Evolutionary conservation across 176 grass and related monocot genomes (phyloP).

Genomic region (Aegilops longissima): DNA sequence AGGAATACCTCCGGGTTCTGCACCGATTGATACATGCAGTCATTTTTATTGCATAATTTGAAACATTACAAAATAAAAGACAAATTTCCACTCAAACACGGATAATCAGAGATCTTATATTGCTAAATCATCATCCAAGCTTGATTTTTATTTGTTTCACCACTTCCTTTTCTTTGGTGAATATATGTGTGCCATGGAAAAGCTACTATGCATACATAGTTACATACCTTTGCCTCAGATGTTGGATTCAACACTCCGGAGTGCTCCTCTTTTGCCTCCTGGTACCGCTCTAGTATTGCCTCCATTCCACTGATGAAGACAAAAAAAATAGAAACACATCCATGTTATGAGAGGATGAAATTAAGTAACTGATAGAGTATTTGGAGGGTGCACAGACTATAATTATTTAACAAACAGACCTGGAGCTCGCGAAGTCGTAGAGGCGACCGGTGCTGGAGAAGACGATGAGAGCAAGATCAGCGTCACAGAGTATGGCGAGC

Average conservation of each 20-base stretch:
- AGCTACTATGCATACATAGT: neutral
- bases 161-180: neutral
- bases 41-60: neutral
- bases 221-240: conserved; percentile 33
- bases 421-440: conserved; percentile 22
- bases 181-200: neutral
- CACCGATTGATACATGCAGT: neutral
- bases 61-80: neutral
- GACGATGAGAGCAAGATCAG: conserved; percentile 25
- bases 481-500: conserved; percentile 19
- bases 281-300: conserved; percentile 27
- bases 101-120: neutral
- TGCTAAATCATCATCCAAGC: neutral
- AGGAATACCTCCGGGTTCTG: neutral
- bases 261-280: conserved; percentile 29
- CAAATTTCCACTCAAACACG: neutral
- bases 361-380: neutral
- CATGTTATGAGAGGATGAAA: neutral
- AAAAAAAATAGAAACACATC: neutral
- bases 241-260: conserved; percentile 26
- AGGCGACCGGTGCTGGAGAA: conserved; percentile 36
- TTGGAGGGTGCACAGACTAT: neutral
- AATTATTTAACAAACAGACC: neutral
- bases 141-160: neutral
- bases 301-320: conserved; percentile 31